These are phyloP conservation scores for Sporothrix luriei DNA, from an alignment of 2,329 filamentous ascomycete genomes.

Conservation along the genomic window DNA sequence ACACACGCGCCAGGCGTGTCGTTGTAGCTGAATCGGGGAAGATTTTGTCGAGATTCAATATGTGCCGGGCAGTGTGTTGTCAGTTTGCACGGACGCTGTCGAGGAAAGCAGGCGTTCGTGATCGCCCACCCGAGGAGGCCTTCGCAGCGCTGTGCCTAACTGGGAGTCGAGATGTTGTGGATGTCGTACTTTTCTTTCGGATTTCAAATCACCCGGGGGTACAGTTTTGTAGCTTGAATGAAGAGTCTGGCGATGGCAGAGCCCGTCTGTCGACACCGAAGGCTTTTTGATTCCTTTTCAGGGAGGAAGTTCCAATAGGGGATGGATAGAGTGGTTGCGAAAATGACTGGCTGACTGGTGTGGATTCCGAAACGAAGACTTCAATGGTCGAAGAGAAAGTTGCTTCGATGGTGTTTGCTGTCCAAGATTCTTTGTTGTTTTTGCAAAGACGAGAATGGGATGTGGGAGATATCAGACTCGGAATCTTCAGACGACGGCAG, in stretches of 20 bases:
- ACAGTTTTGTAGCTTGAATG: background rate
- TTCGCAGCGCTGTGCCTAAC: background rate
- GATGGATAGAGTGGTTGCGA: background rate
- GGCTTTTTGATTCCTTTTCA: background rate
- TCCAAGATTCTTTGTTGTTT: background rate
- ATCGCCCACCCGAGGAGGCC: background rate
- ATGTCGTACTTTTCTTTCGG: background rate
- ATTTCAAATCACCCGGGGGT: background rate
- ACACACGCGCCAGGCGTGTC: slow-evolving; percentile 13
- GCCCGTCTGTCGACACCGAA: slow-evolving; percentile 21
- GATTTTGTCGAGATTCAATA: background rate
- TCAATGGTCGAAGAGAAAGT: background rate
- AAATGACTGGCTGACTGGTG: background rate
- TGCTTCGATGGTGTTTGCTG: background rate
- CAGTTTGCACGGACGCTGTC: slow-evolving; percentile 2
- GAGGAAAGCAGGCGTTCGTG: slow-evolving; percentile 9
- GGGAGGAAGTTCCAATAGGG: background rate
- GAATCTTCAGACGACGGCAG: background rate
- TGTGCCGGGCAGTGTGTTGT: background rate
- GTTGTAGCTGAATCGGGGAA: background rate
- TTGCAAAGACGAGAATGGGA: background rate
- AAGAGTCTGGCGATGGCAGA: background rate
- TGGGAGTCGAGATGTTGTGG: background rate
- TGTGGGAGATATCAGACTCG: background rate
- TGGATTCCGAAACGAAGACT: background rate